Percentiles rank a stretch among this genome's conserved stretches.
Conservation (phyloP, 2,329 filamentous ascomycete species). For the Aspergillus fumigatus region DNA sequence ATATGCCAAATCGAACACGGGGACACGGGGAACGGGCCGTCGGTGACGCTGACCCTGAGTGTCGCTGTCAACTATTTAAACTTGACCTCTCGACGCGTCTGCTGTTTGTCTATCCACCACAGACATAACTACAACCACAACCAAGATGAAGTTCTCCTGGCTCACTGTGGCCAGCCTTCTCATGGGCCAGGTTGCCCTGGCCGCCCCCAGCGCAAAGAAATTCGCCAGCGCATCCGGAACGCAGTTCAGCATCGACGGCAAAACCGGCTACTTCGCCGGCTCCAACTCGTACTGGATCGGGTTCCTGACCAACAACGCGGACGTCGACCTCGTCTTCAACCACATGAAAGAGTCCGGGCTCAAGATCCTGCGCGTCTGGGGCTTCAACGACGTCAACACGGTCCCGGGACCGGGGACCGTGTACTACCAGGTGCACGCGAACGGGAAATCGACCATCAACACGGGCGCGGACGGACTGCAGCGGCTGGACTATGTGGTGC, state of each 20-base stretch:
- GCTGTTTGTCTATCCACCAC: not conserved
- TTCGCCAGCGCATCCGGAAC: constrained; percentile 23
- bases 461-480: constrained; percentile 59
- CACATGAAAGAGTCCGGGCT: constrained; percentile 37
- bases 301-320: constrained; percentile 46
- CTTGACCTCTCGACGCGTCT: not conserved
- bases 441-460: constrained; percentile 52
- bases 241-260: constrained; percentile 38
- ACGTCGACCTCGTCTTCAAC: constrained; percentile 43
- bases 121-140: not conserved
- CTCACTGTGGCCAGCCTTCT: not conserved
- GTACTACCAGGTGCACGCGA: constrained; percentile 40
- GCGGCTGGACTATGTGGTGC: constrained; percentile 61
- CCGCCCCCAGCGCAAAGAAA: not conserved
- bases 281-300: constrained; percentile 53
- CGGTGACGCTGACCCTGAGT: not conserved
- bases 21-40: not conserved
- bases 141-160: not conserved
- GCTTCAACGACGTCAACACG: constrained; percentile 48
- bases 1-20: not conserved
- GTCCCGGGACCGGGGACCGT: constrained; percentile 41
- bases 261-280: constrained; percentile 43
- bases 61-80: not conserved
- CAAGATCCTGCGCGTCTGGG: constrained; percentile 52
- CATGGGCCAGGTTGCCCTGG: not conserved